A percentile compares a stretch with the other conserved stretches of the same genome.
phyloP scores from a whole-genome alignment of 2,329 filamentous ascomycete genomes.

The Fusarium zealandicum region DNA sequence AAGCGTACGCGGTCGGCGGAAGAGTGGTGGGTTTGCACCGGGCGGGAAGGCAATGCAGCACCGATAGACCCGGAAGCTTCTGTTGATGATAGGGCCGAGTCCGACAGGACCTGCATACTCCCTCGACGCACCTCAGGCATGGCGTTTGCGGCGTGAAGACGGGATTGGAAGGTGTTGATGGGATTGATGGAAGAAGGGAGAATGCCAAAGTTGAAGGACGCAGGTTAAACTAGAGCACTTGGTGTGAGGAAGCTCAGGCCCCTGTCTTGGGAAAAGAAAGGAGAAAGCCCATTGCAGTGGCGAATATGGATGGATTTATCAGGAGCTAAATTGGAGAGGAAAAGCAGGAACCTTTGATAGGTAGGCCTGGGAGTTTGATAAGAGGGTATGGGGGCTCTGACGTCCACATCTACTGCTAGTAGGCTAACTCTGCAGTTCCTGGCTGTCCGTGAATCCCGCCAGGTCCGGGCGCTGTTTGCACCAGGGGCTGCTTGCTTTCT shows the following conservation, averaged over 20 bases:
- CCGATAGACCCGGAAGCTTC: slow-evolving; percentile 16
- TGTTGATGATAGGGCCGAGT: slow-evolving; percentile 30
- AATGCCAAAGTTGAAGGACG: neutral
- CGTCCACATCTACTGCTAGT: too few relatives aligned
- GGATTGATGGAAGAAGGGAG: neutral
- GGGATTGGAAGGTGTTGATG: neutral
- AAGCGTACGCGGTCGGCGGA: slow-evolving; percentile 30
- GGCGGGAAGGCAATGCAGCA: slow-evolving; percentile 18
- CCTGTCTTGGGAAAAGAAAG: slow-evolving; percentile 5
- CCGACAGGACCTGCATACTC: slow-evolving; percentile 33
- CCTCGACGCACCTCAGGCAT: slow-evolving; percentile 45
- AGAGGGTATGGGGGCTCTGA: too few relatives aligned
- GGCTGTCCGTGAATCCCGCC: too few relatives aligned
- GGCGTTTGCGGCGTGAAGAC: slow-evolving; percentile 1
- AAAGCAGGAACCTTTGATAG: too few relatives aligned
- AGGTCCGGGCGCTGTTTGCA: too few relatives aligned
- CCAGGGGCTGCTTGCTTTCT: too few relatives aligned
- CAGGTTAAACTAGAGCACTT: neutral
- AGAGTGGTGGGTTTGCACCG: slow-evolving; percentile 24
- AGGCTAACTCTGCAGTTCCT: too few relatives aligned
- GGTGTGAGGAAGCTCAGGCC: slow-evolving; percentile 1
- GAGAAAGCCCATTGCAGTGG: slow-evolving; percentile 20
- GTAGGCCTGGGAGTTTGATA: too few relatives aligned
- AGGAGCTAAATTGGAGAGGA: too few relatives aligned
- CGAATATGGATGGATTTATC: too few relatives aligned